Evolutionary conservation across 2,329 filamentous ascomycete genomes (phyloP), one percentile per base, ranked within the genome.

Genomic region (Alternaria gansuensis): DNA sequence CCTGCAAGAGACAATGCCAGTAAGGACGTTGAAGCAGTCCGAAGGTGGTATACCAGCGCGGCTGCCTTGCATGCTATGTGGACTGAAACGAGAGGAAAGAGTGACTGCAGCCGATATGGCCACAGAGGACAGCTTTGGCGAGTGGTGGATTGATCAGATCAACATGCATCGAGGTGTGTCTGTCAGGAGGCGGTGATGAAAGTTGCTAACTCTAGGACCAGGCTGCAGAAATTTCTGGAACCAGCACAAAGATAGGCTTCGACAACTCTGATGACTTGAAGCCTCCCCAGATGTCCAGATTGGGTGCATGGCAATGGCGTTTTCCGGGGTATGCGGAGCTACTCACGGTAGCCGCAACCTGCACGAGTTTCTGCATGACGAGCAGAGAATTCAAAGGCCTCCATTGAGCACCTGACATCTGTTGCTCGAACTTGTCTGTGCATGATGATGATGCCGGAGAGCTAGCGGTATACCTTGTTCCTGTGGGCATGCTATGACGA

Each of bases 91-190:
- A 64, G 92, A 97, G 39, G 94, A 98, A 79, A 85, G 94, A 49
- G 83, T 97, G 10, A 77, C 81, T 21, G 92, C 88, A 71, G 85
- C 95, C 33, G 93, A 96, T 71, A 81, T 88, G 51, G 84, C 88
- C 26, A 87, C 96, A 8, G 88, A 94, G 69, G 94, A 98, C 76
- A 93, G 90, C 75, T 97, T 97, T 81, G 93, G 92, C 11, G 94
- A 98, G 80, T 98, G 93, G 92, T 98, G 94, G 94, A 83, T 90
- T 40, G 93, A 97, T 44, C 89, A 80, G 39, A 73, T 78, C 55
- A 80, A 77, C 53, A 82, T 83, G 81, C 82, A 94, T 75, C 93
- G 92, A 90, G 92, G 75, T 76, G 65, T 59, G 36, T 45, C 14
- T 23, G 36, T 40, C 5, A 34, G 36, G 11, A n/a, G 4, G 40